Base-by-base conservation (phyloP, 2,329 filamentous ascomycete genomes). In the Colletotrichum somersetense region DNA sequence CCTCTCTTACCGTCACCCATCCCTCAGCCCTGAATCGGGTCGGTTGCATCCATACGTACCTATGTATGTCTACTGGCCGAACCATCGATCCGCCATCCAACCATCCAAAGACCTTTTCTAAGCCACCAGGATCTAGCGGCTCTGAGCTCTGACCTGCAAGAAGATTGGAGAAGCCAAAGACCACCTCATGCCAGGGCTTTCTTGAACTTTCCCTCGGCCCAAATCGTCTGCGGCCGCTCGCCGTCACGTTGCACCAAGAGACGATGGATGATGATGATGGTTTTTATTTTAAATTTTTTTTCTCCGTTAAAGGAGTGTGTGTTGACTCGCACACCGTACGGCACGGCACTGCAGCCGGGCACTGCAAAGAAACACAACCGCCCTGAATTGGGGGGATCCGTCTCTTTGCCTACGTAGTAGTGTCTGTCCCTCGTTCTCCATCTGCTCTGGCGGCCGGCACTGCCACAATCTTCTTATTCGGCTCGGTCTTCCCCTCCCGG, bases 1-100 rank as follows among this genome's bases (percentile, higher is more conserved):
- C 48, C 53, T 46, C 30, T 23, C 35, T 35, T 46, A 26, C 35
- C 42, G 38, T 30, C n/a, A 35, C 33, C 42, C 59, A 53, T 56
- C 55, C 66, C 46, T 46, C 59, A 71, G 68, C 63, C 68, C 63
- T 67, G 64, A 44, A 58, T 35, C 33, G 44, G 48, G n/a, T 20
- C 33, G 20, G 30, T 50, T 46, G 42, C 26, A 62, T 66, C 63
- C 56, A 55, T 59, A 26, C 23, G 14, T 52, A 30, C 30, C 30
- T 30, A 30, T 30, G 30, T 30, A 30, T 30, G 14, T 26, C 33
- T 46, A 50, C 42, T 48, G 26, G 42, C 30, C 20, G 58, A 38
- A 20, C 58, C 42, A 48, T 62, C 58, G 26, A 59, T 59, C 62
- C 62, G 56, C 62, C 62, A 50, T 48, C 56, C 40, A 11, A 53